Evolutionary conservation across 768 basidiomycete species (phyloP), one percentile per base, ranked within the genome.

Genomic region (Phlebiopsis gigantea): DNA sequence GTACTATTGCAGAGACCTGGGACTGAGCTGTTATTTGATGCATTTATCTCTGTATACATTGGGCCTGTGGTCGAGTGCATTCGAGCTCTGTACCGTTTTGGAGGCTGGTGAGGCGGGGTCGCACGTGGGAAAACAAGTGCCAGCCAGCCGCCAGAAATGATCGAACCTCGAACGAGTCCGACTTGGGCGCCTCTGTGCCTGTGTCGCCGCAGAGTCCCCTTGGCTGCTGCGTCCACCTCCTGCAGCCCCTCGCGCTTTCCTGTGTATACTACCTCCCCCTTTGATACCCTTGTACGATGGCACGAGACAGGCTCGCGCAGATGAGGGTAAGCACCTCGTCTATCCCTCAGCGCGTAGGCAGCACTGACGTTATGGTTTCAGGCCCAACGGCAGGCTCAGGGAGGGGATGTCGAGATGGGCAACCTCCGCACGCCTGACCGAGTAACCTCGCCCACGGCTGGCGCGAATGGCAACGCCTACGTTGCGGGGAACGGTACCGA

Each of bases 341-440:
- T 22, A 43, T n/a, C 42, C 12, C 17, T 39, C 34, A 5, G 24
- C 19, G 26, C 30, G 26, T 43, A 45, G 41, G 10, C 29, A n/a
- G 14, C 31, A 31, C 34, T 34, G 12, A 48, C 28, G 17, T 26
- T n/a, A 17, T 48, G 47, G n/a, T n/a, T 50, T 42, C 56, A 72
- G 69, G 69, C 69, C 19, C 67, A 68, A 57, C 56, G 69, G 55
- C 67, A 67, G 53, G 63, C 65, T 1, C 64, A 66, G 43, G 62
- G 50, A n/a, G 48, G 57, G 24, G 63, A 62, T 39, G 67, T 69
- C 42, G 71, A 72, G 62, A 66, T 72, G 71, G 56, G 66, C 8
- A 63, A 62, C 44, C 15, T 71, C 53, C 60, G 50, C 19, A 57
- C 57, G 15, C 66, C 59, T 30, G 60, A 57, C 51, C 51, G 46